Base-by-base conservation (phyloP, 139 green algal genomes). In the Ostreobium quekettii region DNA sequence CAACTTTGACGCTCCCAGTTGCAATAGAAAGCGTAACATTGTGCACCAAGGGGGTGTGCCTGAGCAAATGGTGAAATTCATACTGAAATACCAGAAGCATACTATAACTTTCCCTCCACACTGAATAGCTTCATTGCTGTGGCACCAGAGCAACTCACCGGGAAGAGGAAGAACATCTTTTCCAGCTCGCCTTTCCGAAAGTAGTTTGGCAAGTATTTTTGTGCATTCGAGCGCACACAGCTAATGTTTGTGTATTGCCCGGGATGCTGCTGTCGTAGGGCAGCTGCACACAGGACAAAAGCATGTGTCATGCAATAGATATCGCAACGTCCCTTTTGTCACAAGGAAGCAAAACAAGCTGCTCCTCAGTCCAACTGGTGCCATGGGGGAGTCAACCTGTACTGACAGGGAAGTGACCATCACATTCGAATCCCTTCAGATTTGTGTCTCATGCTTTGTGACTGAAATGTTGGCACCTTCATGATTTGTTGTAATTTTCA, bases 131-230 rank as follows among this genome's bases (percentile, higher is more conserved):
- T 11, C 15, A 11, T 11, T 11, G 42, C 19, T 26, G 42, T 53
- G 11, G 15, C 11, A 11, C 42, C 19, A 47, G 60, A 48, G 36
- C 6, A 22, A 37, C 83, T 63, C 67, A 92, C 87, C 31, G 94
- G 90, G 75, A 99, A 99, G 0, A 98, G 83, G 82, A 99, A 99
- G 82, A 99, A 99, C 36, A 99, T 80, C 78, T 97, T 97, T 37
- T 83, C 82, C 29, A 98, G 83, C 86, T 96, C 87, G 0, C 88
- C 94, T 67, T 97, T 96, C 0, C 64, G 19, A 68, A 99, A 98
- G 78, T 92, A 97, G 82, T 97, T 87, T 28, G 90, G 83, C 35
- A 99, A 78, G 80, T 90, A 91, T 75, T 96, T 95, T 89, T 95
- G 94, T 36, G 91, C 83, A 74, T 99, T 99, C 47, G 82, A 91